Base-by-base conservation (phyloP, 371 early-diverging fungal genomes). In the Mortierella sp. region DNA sequence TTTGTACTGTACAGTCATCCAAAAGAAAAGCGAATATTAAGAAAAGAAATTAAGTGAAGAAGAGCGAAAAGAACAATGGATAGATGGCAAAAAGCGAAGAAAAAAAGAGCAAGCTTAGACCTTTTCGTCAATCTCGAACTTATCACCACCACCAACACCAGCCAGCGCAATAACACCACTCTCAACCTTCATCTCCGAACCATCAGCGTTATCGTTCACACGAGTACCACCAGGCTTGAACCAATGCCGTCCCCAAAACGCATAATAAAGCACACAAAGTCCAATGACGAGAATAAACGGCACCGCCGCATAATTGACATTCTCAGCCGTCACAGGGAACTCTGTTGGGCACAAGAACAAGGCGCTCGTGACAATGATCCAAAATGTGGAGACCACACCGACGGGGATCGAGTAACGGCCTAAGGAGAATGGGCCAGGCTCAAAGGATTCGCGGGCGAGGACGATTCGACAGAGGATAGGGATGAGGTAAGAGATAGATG, bases 401-500 rank as follows among this genome's bases (percentile, higher is more conserved):
- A 93, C 76, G 70, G 90, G 70, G 88, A 88, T 72, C 45, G 88
- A 80, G 83, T 83, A 89, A 81, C 86, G 47, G 75, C 93, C 92
- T 79, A 92, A 34, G 85, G 91, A 70, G 88, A 89, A 88, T 70
- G 94, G 93, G 10, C 94, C 94, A 31, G 89, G 92, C 50, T 88
- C 57, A 81, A 95, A 95, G 0, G 81, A 85, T 34, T 84, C 52
- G 26, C 91, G 88, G 38, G 92, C 91, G 1, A 92, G 84, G 10
- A 93, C 90, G 52, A 93, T 90, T 44, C 83, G 79, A 57, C 92
- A 85, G 38, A 89, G 79, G 44, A 94, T 94, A 9, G 95, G 95
- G 73, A 94, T 91, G 48, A 92, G 89, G 75, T 95, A 95, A 10
- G 94, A 92, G 58, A 95, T 90, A 38, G 90, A 92, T 31, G 92